Conservation (phyloP, 352 stramenopile genomes). For the Globisporangium splendens region DNA sequence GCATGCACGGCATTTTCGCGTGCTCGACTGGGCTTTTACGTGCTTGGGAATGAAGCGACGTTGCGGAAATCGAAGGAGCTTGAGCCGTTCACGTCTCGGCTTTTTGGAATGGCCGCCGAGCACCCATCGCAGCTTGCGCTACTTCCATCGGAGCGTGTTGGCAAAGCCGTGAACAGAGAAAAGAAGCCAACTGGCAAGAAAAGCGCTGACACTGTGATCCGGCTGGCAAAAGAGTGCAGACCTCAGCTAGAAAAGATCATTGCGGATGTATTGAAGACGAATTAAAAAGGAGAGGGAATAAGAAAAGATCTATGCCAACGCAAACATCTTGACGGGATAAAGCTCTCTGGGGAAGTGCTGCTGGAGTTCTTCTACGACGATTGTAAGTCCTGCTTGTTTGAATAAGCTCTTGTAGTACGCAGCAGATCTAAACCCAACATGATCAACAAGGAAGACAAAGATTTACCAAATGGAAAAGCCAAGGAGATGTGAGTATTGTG, state of each 20-base stretch:
- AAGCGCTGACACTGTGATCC: background rate
- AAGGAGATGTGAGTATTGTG: background rate
- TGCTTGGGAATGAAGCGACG: conserved; percentile 78
- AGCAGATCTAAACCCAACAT: conserved; percentile 32
- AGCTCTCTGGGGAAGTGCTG: conserved; percentile 93
- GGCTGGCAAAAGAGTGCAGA: background rate
- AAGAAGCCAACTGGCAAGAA: conserved; percentile 7
- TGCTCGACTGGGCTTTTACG: conserved; percentile 92
- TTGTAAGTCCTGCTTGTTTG: conserved; percentile 81
- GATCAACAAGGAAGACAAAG: background rate
- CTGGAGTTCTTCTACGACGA: conserved; percentile 85
- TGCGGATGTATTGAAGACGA: conserved; percentile 4
- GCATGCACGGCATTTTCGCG: conserved; percentile 91
- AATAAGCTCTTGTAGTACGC: conserved; percentile 93
- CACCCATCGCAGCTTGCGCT: conserved; percentile 34
- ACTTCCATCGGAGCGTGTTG: conserved; percentile 28
- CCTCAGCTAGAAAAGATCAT: background rate
- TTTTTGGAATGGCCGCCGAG: conserved; percentile 25
- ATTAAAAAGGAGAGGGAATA: background rate
- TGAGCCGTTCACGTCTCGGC: conserved; percentile 34
- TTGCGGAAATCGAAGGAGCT: conserved; percentile 80
- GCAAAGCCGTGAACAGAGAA: background rate
- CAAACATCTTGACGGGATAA: conserved; percentile 95
- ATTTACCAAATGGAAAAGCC: background rate
- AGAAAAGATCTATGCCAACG: conserved; percentile 39